A percentile compares a stretch with the other conserved stretches of the same genome.
phyloP scores from a whole-genome alignment of 2,329 filamentous ascomycete genomes.

The Fusarium chuoi region DNA sequence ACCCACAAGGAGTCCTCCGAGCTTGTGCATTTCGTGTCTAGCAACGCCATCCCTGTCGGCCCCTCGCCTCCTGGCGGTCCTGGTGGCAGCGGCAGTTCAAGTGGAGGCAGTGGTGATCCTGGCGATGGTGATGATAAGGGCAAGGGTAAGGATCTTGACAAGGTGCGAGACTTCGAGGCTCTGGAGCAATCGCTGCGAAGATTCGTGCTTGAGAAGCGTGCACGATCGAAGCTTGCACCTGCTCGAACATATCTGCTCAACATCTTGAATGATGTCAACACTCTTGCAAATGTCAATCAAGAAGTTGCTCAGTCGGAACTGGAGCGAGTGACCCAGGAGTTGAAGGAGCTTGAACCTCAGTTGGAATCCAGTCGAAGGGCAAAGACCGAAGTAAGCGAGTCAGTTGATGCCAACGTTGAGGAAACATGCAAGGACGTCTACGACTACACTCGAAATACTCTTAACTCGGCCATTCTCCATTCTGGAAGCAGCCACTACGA shows the following conservation, averaged over 20 bases:
- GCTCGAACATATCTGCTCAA: constrained; percentile 96
- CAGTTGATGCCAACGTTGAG: constrained; percentile 85
- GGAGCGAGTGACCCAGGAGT: constrained; percentile 81
- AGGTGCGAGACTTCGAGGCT: constrained; percentile 87
- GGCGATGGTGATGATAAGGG: constrained; percentile 70
- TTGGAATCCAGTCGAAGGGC: constrained; percentile 87
- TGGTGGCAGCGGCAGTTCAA: constrained; percentile 63
- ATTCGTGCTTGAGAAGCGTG: constrained; percentile 95
- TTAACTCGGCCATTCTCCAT: constrained; percentile 79
- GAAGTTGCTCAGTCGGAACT: constrained; percentile 89
- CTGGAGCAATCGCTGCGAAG: constrained; percentile 88
- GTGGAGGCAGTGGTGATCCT: constrained; percentile 67
- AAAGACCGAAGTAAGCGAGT: constrained; percentile 80
- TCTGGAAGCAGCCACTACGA: constrained; percentile 83
- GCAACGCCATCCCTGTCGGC: constrained; percentile 87
- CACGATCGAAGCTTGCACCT: constrained; percentile 92
- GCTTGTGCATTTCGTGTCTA: constrained; percentile 97
- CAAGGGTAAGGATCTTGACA: constrained; percentile 89
- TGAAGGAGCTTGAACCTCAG: constrained; percentile 84
- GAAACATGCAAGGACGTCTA: constrained; percentile 88
- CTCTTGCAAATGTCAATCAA: constrained; percentile 84
- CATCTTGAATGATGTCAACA: constrained; percentile 86
- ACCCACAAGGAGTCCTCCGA: constrained; percentile 94
- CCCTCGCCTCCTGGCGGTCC: constrained; percentile 67
- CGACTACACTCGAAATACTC: constrained; percentile 78